Evolutionary conservation across 2,329 filamentous ascomycete genomes (phyloP).

Genomic region (Chaetomiaceae sp.): DNA sequence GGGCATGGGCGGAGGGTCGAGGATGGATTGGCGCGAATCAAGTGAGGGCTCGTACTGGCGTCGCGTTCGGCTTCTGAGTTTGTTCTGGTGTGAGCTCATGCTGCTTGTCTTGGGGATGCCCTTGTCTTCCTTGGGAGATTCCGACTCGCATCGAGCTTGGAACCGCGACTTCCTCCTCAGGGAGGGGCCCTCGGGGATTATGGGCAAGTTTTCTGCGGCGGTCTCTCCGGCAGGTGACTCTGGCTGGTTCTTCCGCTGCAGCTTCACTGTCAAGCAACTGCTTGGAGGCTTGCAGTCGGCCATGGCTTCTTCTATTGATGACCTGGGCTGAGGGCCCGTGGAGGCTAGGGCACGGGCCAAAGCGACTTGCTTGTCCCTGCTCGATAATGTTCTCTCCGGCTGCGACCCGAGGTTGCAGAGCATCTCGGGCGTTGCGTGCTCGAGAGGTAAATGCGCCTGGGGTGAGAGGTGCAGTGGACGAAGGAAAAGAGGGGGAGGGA

Average conservation of each 20-base stretch:
- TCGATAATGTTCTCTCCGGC: background rate
- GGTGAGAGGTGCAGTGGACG: conserved; percentile 10
- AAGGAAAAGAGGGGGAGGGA: conserved; percentile 20
- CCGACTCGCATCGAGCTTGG: conserved; percentile 20
- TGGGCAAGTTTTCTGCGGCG: conserved; percentile 40
- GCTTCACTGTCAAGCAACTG: conserved; percentile 43
- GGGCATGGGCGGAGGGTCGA: conserved; percentile 55
- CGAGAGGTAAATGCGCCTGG: conserved; percentile 24
- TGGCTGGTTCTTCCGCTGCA: conserved; percentile 41
- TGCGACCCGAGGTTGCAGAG: background rate
- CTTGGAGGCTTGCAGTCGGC: conserved; percentile 2
- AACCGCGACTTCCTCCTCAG: conserved; percentile 34
- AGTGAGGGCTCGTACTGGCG: conserved; percentile 51
- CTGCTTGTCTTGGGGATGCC: conserved; percentile 21
- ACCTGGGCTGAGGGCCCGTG: conserved; percentile 25
- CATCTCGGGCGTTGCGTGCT: conserved; percentile 13
- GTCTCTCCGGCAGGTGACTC: conserved; percentile 32
- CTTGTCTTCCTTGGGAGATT: conserved; percentile 2
- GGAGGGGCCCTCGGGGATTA: conserved; percentile 48
- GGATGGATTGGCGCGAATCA: conserved; percentile 45
- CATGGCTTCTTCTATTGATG: conserved; percentile 8
- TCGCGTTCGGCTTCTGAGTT: conserved; percentile 41
- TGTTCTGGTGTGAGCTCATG: conserved; percentile 38
- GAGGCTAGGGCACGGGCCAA: conserved; percentile 10
- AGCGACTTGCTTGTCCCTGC: conserved; percentile 4